Conservation (phyloP, 805 yeast species). For the Hermanozyma aechmeae region DNA sequence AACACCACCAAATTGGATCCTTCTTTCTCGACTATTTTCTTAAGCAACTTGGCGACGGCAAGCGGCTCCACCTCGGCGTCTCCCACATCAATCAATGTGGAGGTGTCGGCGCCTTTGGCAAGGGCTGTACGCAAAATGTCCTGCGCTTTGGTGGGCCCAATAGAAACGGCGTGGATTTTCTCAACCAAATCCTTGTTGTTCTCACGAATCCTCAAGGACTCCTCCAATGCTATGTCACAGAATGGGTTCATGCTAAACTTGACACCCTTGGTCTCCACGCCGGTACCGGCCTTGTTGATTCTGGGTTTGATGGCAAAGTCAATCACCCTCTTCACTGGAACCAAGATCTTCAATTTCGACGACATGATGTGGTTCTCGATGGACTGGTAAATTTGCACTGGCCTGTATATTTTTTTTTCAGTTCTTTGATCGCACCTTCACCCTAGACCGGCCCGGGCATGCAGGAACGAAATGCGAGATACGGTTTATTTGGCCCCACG, state of each 20-base stretch:
- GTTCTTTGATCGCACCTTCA: too few relatives aligned
- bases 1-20: conserved; percentile 71
- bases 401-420: too few relatives aligned
- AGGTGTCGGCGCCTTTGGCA: conserved; percentile 89
- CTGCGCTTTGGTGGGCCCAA: conserved; percentile 80
- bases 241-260: conserved; percentile 94
- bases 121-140: conserved; percentile 83
- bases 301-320: conserved; percentile 93
- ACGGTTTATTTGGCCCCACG: too few relatives aligned
- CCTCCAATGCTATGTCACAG: conserved; percentile 97
- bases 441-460: too few relatives aligned
- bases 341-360: conserved; percentile 61
- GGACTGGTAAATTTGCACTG: neutral
- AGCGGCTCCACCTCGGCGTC: conserved; percentile 76
- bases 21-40: conserved; percentile 61
- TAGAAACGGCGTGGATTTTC: conserved; percentile 80
- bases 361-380: conserved; percentile 2
- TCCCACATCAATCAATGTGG: conserved; percentile 74
- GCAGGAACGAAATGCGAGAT: too few relatives aligned
- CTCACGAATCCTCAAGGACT: conserved; percentile 73
- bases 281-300: conserved; percentile 76
- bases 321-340: conserved; percentile 91
- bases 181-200: conserved; percentile 61
- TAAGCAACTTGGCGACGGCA: conserved; percentile 77
- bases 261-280: conserved; percentile 80